Base-by-base conservation (phyloP, 2,329 filamentous ascomycete genomes). In the Cladophialophora immunda region DNA sequence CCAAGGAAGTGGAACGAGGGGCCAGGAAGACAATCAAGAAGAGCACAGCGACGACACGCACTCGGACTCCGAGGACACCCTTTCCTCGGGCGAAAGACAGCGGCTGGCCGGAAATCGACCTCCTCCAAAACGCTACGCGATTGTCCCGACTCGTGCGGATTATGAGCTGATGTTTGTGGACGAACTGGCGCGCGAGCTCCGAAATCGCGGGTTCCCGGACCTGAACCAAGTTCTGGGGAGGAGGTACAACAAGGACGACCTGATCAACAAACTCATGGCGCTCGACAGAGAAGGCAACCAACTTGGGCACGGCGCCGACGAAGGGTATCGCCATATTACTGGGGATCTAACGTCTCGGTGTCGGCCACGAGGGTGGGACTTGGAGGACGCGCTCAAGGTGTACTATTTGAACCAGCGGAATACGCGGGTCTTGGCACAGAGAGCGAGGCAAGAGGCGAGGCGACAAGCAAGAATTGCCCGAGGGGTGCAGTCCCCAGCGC, bases 131-230 rank as follows among this genome's bases (percentile, higher is more conserved):
- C 38, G n/a, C 38, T 8, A 15, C 22, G 34, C 13, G 11, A 15
- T 36, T 11, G 2, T 61, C 13, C 68, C 68, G 6, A 60, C 41
- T 5, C 25, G 32, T 15, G 19, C 52, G 38, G 65, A 65, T 7
- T 70, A 70, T 32, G 58, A 62, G 8, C 34, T 36, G 27, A 70
- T 70, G 68, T 65, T 68, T 29, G 58, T 59, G 29, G 52, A 64
- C 58, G 68, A 70, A 59, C 36, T 70, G 32, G 52, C 54, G 55
- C 58, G 60, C 27, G 68, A 70, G 32, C 34, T 69, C 25, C 22
- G 17, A 27, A 50, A 64, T 27, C 65, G 68, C 47, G 19, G 47
- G 13, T n/a, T 65, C 29, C 11, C 19, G 3, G 17, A 41, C 7
- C 15, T 62, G 8, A 22, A 30, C n/a, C 9, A 27, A 6, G 47